A percentile compares a stretch with the other conserved stretches of the same genome.
phyloP scores from a whole-genome alignment of 2,329 filamentous ascomycete genomes.

The Colletotrichum sp. region DNA sequence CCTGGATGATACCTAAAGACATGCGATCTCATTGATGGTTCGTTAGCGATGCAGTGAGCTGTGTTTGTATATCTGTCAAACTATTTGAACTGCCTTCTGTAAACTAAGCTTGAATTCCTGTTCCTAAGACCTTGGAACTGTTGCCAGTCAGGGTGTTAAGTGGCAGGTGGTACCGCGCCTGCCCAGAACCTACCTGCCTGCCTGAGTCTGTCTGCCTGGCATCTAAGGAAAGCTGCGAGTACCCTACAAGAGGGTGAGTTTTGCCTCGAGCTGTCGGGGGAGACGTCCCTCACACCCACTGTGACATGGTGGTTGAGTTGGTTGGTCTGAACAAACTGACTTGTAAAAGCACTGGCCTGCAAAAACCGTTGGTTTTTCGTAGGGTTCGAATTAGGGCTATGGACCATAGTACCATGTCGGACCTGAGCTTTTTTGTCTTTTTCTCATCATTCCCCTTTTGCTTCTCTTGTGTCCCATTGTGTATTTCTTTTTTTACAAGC shows the following conservation, averaged over 20 bases:
- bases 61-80: too few relatives aligned
- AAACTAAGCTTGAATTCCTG: rapidly evolving
- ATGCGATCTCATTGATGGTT: too few relatives aligned
- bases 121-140: rapidly evolving
- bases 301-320: not conserved
- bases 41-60: not conserved
- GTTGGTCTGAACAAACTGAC: too few relatives aligned
- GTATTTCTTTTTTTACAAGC: too few relatives aligned
- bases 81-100: too few relatives aligned
- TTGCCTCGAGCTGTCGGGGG: rapidly evolving
- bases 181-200: not conserved
- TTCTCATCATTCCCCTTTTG: not conserved
- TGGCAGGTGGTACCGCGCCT: not conserved
- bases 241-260: not conserved
- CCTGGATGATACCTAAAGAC: rapidly evolving
- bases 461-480: rapidly evolving
- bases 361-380: not conserved
- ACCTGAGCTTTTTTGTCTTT: not conserved
- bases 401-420: not conserved
- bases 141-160: rapidly evolving
- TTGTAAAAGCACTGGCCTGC: too few relatives aligned
- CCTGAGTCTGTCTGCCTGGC: not conserved
- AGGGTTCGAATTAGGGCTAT: not conserved
- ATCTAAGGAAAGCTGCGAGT: not conserved
- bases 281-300: not conserved